Percentiles rank a stretch among this genome's conserved stretches.
phyloP scores from a whole-genome alignment of 108 stramenopile genomes.

The Cyclotella choctawhatcheeana region DNA sequence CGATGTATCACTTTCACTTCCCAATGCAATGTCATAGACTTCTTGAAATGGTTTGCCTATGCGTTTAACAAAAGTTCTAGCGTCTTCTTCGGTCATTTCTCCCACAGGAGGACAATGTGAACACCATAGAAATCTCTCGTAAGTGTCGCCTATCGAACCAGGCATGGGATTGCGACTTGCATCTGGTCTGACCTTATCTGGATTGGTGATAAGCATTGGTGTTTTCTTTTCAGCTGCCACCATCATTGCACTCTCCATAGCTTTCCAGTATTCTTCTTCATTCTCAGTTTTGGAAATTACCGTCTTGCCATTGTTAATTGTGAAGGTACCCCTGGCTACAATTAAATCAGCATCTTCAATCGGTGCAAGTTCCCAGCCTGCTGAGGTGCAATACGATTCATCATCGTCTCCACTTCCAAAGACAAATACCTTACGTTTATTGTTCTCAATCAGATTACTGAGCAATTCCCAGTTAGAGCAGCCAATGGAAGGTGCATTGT shows the following conservation, averaged over 20 bases:
- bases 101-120: conserved; percentile 38
- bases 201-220: conserved; percentile 94
- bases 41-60: conserved; percentile 84
- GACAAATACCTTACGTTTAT: conserved; percentile 60
- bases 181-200: conserved; percentile 88
- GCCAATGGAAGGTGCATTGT: conserved; percentile 26
- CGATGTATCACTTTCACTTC: conserved; percentile 17
- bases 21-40: conserved; percentile 74
- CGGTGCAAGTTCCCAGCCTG: conserved; percentile 77
- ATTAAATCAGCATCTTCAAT: conserved; percentile 89
- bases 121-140: conserved; percentile 60
- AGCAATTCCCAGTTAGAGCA: conserved; percentile 34
- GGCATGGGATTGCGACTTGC: conserved; percentile 88
- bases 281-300: conserved; percentile 54
- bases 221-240: conserved; percentile 65
- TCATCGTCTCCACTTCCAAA: conserved; percentile 94
- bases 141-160: conserved; percentile 83
- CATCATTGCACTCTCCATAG: conserved; percentile 54
- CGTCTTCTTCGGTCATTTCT: conserved; percentile 38
- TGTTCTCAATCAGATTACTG: conserved; percentile 14
- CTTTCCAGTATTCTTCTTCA: conserved; percentile 58
- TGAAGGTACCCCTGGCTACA: conserved; percentile 85
- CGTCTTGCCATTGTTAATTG: conserved; percentile 58
- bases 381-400: conserved; percentile 74
- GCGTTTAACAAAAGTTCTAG: conserved; percentile 56